Base-by-base conservation (phyloP, 73 alveolate genomes). In the Uronychia setigera region DNA sequence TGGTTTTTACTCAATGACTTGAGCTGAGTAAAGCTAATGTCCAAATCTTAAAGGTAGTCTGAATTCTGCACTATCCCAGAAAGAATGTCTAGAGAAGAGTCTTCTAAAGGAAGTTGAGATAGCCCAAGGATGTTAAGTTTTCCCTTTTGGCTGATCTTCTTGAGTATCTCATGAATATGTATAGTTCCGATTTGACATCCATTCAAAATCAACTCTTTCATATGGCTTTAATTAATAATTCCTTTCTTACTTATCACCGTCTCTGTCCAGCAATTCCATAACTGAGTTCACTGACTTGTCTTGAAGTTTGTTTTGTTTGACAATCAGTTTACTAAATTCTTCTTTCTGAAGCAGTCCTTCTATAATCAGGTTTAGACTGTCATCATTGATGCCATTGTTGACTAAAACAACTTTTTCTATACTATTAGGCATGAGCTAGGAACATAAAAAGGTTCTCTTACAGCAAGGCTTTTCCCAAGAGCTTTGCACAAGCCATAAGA, bases 321-420 rank as follows among this genome's bases (percentile, higher is more conserved):
- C 32, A 67, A 28, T 67, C 14, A 67, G 32, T 26, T 67, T 28
- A 13, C 30, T 5, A 67, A 67, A 67, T 9, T 1, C 32, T 67
- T 67, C 79, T 1, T 26, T 67, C 32, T 28, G 5, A 5, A 28
- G 32, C 14, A 28, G 34, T 5, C 32, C 14, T 77, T 86, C 60
- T 5, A 86, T 28, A 13, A 86, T 79, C 11, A n/a, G 26, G 26
- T 83, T 19, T 32, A 78, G 80, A 5, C 78, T 79, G 11, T 58
- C 79, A 80, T 86, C 92, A 86, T 59, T 60, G 1, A 86, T 79
- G 26, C 92, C 92, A 79, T 86, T 86, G 32, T 80, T 86, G 29
- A 29, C 32, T 26, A 86, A 33, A 1, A 59, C 84, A 1, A 86
- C 26, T 29, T 58, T 80, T 19, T 32, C 9, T 31, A 86, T 59